Base-by-base conservation (phyloP, 2,329 filamentous ascomycete species). In the Pestalotiopsis sp. region DNA sequence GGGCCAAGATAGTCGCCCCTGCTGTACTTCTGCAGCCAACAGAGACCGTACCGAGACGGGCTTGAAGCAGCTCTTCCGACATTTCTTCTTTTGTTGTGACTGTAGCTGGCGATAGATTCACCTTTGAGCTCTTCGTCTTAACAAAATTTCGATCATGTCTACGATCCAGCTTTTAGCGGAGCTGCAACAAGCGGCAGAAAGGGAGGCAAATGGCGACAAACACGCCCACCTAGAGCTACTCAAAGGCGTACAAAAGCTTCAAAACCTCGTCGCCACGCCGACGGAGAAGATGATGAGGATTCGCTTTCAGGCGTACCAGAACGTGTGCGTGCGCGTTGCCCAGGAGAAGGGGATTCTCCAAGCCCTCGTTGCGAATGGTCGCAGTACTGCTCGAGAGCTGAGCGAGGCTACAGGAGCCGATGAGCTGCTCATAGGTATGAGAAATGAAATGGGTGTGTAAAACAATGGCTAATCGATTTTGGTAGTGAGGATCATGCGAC, bases 121-220 rank as follows among this genome's bases (percentile, higher is more conserved):
- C 4, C 17, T n/a, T 20, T 52, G 45, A 52, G 3, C 17, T 20
- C 13, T 5, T 5, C 17, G 12, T 17, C 45, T 2, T 9, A 11
- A 7, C 45, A 2, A 52, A 20, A 3, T 2, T n/a, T 52, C n/a
- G 2, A 20, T 23, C 17, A 64, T 64, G 62, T 64, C 62, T 25
- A 27, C 41, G 1, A 5, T 25, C 13, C 4, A 52, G 4, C n/a
- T 52, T 2, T 27, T 64, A 23, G 41, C n/a, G 0, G 38, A 64
- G n/a, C 27, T 64, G 23, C 38, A 52, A 23, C 39, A 31, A 13
- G 23, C 23, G 0, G 62, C 41, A 4, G 36, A 64, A n/a, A 36
- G 62, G 9, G 62, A 64, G 9, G 62, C 62, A 2, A n/a, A 64
- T 20, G 62, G 62, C 41, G 62, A 64, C 62, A 52, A 64, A 20